phyloP scores from a whole-genome alignment of 495 filamentous ascomycete genomes.

The Bombardia bombarda region DNA sequence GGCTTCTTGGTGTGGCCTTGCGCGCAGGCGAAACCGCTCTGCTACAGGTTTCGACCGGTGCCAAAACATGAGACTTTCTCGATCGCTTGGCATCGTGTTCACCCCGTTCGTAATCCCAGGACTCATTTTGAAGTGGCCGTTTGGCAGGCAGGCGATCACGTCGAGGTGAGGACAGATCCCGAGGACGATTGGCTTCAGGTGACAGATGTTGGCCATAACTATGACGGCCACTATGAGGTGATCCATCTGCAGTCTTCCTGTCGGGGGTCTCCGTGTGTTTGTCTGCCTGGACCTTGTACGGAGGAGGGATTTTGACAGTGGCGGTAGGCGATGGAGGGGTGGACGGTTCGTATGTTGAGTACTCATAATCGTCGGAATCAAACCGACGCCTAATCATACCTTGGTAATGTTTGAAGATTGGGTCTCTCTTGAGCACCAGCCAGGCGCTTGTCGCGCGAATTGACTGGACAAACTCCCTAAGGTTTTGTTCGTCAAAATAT shows the following conservation, averaged over 20 bases:
- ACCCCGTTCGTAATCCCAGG: not conserved
- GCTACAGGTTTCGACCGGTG: not conserved
- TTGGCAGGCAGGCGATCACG: no score
- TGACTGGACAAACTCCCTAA: slow-evolving; percentile 32
- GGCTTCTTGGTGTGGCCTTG: slow-evolving; percentile 5
- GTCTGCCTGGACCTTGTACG: slow-evolving; percentile 8
- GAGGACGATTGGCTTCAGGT: not conserved
- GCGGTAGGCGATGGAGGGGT: slow-evolving; percentile 17
- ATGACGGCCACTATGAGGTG: not conserved
- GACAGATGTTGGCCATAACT: not conserved
- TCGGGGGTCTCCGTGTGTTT: not conserved
- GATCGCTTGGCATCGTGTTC: slow-evolving; percentile 13
- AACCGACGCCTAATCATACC: slow-evolving; percentile 23
- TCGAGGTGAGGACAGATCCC: not conserved
- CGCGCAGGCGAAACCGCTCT: slow-evolving; percentile 3
- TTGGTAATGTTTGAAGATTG: slow-evolving; percentile 29
- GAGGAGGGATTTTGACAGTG: slow-evolving; percentile 19
- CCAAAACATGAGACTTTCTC: slow-evolving; percentile 1
- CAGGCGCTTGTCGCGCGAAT: slow-evolving; percentile 37
- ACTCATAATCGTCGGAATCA: slow-evolving; percentile 11
- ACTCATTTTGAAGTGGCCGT: no score
- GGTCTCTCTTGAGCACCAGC: slow-evolving; percentile 37
- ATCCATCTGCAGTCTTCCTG: not conserved
- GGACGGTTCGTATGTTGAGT: slow-evolving; percentile 12
- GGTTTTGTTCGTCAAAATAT: slow-evolving; percentile 38